Evolutionary conservation across 805 yeast species (phyloP).

Genomic region (Millerago galiae): DNA sequence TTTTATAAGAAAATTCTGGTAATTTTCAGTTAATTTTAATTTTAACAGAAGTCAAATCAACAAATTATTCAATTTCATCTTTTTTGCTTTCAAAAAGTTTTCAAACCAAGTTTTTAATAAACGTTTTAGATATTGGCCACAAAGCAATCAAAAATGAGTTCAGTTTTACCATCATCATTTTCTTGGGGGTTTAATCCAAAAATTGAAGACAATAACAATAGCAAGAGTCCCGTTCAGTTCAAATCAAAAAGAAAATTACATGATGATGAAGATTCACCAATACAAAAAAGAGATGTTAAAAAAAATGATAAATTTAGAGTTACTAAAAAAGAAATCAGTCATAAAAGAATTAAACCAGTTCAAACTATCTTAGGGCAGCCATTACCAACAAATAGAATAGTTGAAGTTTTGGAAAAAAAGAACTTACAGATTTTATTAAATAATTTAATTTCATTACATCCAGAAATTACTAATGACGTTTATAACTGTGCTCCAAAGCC

Average conservation of each 20-base stretch:
- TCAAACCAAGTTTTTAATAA: no score
- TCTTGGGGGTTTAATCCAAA: slow-evolving; percentile 23
- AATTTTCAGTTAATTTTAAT: neutral
- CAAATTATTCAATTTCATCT: neutral
- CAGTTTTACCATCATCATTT: slow-evolving; percentile 15
- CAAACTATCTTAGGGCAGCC: slow-evolving; percentile 43
- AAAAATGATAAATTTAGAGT: slow-evolving; percentile 11
- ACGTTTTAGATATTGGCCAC: neutral
- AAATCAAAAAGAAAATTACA: slow-evolving; percentile 13
- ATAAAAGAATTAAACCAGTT: slow-evolving; percentile 23
- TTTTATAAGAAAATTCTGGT: neutral
- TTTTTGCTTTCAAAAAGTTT: no score
- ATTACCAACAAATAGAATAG: slow-evolving; percentile 55
- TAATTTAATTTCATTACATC: slow-evolving; percentile 50
- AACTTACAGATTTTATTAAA: slow-evolving; percentile 47
- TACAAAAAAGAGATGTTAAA: slow-evolving; percentile 1
- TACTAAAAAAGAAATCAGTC: slow-evolving; percentile 7
- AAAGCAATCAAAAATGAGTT: slow-evolving; percentile 10
- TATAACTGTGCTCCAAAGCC: slow-evolving; percentile 50
- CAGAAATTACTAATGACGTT: slow-evolving; percentile 52
- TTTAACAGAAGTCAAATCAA: neutral
- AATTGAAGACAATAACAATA: slow-evolving; percentile 23
- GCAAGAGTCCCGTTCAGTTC: neutral
- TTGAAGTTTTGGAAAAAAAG: slow-evolving; percentile 60
- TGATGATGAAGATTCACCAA: slow-evolving; percentile 12